Evolutionary conservation across 441 rosid species (phyloP).

Genomic region (Brassica hybrid): DNA sequence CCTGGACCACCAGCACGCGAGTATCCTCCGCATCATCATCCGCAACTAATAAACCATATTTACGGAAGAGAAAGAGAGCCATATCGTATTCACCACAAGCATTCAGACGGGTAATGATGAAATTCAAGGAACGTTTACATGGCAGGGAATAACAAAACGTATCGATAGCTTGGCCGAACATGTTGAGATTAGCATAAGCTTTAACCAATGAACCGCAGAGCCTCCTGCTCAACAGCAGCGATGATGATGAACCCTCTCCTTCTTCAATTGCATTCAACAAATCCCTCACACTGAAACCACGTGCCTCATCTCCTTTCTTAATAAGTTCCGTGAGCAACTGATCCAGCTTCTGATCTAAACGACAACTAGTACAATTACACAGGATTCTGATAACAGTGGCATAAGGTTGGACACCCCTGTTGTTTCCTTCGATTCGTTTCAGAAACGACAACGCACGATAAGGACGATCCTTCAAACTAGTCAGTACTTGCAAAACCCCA

Average conservation of each 20-base stretch:
- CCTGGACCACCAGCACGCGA: slow-evolving; percentile 54
- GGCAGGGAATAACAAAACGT: background rate
- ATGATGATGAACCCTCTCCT: background rate
- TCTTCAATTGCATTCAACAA: slow-evolving; percentile 51
- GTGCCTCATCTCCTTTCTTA: slow-evolving; percentile 28
- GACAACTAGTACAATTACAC: slow-evolving; percentile 35
- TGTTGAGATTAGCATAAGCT: slow-evolving; percentile 52
- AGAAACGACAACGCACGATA: slow-evolving; percentile 51
- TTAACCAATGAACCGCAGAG: slow-evolving; percentile 58
- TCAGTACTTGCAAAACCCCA: slow-evolving; percentile 14
- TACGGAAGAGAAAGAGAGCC: background rate
- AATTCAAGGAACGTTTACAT: background rate
- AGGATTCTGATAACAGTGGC: slow-evolving; percentile 56
- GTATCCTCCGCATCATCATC: slow-evolving; percentile 50
- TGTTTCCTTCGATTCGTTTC: slow-evolving; percentile 42
- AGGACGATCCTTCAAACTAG: slow-evolving; percentile 31
- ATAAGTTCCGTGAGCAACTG: slow-evolving; percentile 48
- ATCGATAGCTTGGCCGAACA: slow-evolving; percentile 64
- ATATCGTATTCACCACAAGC: slow-evolving; percentile 27
- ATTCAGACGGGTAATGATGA: background rate
- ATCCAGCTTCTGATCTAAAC: slow-evolving; percentile 47
- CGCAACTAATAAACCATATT: slow-evolving; percentile 38
- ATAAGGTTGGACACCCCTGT: slow-evolving; percentile 50
- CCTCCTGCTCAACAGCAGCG: background rate
- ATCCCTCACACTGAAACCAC: slow-evolving; percentile 44